Evolutionary conservation across 83 land plant genomes (phyloP).

Genomic region (Thuja plicata): DNA sequence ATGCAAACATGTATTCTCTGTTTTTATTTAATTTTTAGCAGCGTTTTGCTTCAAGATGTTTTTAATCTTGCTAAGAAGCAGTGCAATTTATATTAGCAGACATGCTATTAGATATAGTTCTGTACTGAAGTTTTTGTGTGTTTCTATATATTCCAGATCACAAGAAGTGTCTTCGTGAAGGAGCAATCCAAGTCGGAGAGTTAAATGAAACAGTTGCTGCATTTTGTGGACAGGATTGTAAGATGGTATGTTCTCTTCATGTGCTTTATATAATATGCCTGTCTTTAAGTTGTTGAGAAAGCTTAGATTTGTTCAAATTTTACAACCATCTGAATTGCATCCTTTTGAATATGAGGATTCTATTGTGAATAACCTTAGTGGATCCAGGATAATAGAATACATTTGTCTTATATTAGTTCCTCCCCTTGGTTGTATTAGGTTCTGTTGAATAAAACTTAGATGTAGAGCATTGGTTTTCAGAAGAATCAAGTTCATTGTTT

Average conservation of each 20-base stretch:
- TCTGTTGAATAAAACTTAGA: background rate
- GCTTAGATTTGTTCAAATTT: background rate
- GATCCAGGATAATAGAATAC: background rate
- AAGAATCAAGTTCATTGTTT: background rate
- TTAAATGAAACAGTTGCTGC: slow-evolving; percentile 30
- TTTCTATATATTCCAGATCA: slow-evolving; percentile 54
- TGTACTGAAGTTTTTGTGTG: background rate
- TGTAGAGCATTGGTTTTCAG: background rate
- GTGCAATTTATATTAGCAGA: background rate
- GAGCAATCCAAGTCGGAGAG: slow-evolving; percentile 26
- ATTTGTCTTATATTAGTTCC: background rate
- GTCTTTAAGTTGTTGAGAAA: background rate
- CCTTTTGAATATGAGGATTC: background rate
- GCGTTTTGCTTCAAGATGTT: background rate
- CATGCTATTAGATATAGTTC: background rate
- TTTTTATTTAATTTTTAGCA: background rate
- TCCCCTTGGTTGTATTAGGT: background rate
- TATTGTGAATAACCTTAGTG: background rate
- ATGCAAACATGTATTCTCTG: slow-evolving; percentile 2
- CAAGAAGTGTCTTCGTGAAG: slow-evolving; percentile 47
- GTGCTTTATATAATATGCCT: background rate
- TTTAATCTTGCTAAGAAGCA: background rate
- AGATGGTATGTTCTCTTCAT: slow-evolving; percentile 39
- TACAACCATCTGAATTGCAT: background rate
- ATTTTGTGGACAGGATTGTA: slow-evolving; percentile 73